A percentile compares a stretch with the other conserved stretches of the same genome.
Evolutionary conservation across 208 protist species (phyloP).

Genomic region (Blastocrithidia nonstop): DNA sequence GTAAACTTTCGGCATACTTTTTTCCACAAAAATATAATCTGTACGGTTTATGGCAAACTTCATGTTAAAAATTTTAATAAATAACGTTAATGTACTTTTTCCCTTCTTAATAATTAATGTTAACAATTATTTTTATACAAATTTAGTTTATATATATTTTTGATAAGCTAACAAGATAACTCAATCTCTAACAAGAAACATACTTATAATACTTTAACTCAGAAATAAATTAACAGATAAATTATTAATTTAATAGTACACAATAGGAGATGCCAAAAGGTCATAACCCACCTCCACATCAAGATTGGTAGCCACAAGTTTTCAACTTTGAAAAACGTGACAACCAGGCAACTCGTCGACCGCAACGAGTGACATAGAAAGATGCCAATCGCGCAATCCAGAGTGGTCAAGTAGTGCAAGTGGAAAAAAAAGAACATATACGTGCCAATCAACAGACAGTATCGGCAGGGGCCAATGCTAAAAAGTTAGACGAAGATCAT

Average conservation of each 20-base stretch:
- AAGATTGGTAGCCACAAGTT: conserved; percentile 83
- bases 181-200: no score
- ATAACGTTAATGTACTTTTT: no score
- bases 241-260: neutral
- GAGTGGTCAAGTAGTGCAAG: conserved; percentile 40
- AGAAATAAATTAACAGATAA: no score
- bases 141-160: no score
- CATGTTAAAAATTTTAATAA: no score
- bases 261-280: conserved; percentile 9
- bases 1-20: no score
- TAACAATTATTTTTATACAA: no score
- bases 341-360: conserved; percentile 7
- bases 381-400: conserved; percentile 67
- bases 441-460: conserved; percentile 45
- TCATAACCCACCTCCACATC: conserved; percentile 28
- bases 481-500: conserved; percentile 78
- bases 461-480: conserved; percentile 58
- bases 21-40: no score
- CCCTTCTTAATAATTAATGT: no score
- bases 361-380: conserved; percentile 33
- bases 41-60: no score
- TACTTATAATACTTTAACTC: no score
- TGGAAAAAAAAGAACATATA: conserved; percentile 53
- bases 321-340: conserved; percentile 55
- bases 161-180: no score